Evolutionary conservation across 139 green algal genomes (phyloP), one percentile per base, ranked within the genome.

Genomic region (Mychonastes homosphaera): DNA sequence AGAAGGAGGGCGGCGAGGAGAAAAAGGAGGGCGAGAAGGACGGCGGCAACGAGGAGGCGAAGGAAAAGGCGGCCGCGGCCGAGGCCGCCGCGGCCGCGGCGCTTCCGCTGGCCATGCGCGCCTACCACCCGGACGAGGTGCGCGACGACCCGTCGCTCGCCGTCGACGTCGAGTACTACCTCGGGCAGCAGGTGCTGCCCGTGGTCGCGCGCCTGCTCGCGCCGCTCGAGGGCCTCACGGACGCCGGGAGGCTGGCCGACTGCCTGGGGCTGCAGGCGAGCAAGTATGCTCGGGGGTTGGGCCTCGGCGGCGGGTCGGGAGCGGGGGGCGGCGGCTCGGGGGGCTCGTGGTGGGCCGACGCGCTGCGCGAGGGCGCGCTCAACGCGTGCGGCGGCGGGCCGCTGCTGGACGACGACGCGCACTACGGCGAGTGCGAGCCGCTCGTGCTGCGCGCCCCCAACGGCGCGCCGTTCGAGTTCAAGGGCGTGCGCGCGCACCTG

Each of bases 61-160:
- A 30, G 49, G 23, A 13, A 57, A 56, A 10, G 40, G 45, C 24
- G 69, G 74, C n/a, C 59, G 68, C 29, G 65, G 64, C 8, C n/a
- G 27, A 30, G 49, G 23, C 13, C 56, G 59, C 15, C 34, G 45
- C 24, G 69, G 74, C n/a, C 59, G 68, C 29, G 65, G 64, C 8
- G 58, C 51, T n/a, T 67, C 76, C 26, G 47, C 97, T 60, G 90
- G 90, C 4, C 82, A 96, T n/a, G 55, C 77, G 90, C 4, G 92
- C 92, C 0, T 83, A 81, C 48, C 87, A 95, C 72, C 82, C 84
- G 0, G 90, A 98, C 15, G 92, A 99, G 69, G 38, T 99, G 43
- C 56, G 56, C 1, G 66, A 68, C 7, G 72, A 76, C 53, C 33
- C 56, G 8, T 33, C 35, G 19, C 78, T 88, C 51, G 69, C 66